These are phyloP conservation scores for Ampelomyces quisqualis DNA, from an alignment of 2,329 filamentous ascomycete genomes.

Conservation along the genomic window DNA sequence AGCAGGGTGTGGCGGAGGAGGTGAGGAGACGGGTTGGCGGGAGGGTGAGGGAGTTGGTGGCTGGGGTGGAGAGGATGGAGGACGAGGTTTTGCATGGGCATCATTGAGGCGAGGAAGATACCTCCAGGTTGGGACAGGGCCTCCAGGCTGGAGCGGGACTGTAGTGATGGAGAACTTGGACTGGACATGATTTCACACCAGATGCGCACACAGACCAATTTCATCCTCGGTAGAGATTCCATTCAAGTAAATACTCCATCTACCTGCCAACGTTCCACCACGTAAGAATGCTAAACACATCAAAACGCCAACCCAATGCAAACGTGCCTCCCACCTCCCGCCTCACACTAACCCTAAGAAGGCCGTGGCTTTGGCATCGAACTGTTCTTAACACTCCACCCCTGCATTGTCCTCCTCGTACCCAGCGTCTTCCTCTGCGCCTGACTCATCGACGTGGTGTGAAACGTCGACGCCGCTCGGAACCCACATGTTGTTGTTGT, in stretches of 20 bases:
- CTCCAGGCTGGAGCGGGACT: neutral
- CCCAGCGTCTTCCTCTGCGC: slow-evolving; percentile 52
- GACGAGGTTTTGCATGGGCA: slow-evolving; percentile 54
- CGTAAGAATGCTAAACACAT: neutral
- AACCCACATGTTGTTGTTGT: slow-evolving; percentile 19
- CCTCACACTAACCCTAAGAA: slow-evolving; percentile 6
- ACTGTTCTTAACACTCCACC: slow-evolving; percentile 49
- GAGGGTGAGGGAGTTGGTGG: slow-evolving; percentile 56
- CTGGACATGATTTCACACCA: too few relatives aligned
- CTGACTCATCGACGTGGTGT: slow-evolving; percentile 46
- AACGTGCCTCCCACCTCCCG: neutral
- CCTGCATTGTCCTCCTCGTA: slow-evolving; percentile 52
- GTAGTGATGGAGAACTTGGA: too few relatives aligned
- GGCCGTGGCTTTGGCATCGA: slow-evolving; percentile 34
- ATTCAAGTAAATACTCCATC: neutral
- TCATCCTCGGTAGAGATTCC: neutral
- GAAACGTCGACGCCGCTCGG: slow-evolving; percentile 45
- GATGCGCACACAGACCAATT: neutral
- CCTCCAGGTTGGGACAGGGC: neutral
- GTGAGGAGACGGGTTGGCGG: slow-evolving; percentile 54
- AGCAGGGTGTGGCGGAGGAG: slow-evolving; percentile 50
- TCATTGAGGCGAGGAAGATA: too few relatives aligned
- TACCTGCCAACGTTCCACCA: neutral
- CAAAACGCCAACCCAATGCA: slow-evolving; percentile 3
- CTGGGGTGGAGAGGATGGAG: slow-evolving; percentile 54